Base-by-base conservation (phyloP, 352 stramenopile species). In the Globisporangium nodosum region DNA sequence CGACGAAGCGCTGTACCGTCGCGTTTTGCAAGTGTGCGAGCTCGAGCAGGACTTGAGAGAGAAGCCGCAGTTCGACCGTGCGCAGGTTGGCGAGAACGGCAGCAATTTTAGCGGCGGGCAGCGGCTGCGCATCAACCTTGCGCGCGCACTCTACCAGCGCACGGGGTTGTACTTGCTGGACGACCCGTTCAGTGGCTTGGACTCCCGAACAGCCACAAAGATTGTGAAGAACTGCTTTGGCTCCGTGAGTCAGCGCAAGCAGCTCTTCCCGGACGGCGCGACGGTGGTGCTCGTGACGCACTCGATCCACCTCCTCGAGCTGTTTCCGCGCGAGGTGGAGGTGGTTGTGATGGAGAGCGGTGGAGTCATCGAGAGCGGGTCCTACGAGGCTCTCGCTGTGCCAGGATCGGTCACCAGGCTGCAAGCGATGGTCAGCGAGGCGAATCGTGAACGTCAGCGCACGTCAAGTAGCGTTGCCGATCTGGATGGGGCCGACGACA, bases 51-150 rank as follows among this genome's bases (percentile, higher is more conserved):
- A 97, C 65, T 69, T 96, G 15, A 46, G 48, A 2, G 37, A 63
- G 54, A 74, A 74, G 30, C 62, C 69, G 16, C 56, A 60, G 3
- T 76, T 72, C n/a, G 83, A 90, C 35, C 61, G 72, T 5, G 65
- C 78, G 9, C 46, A 64, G 5, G 71, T 94, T 30, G 76, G 76
- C 35, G 87, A 96, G 51, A 80, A 84, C 43, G 90, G 88, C 18
- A 79, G 57, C 52, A 95, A 93, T 47, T 88, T 97, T 31, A 96
- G 85, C 56, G 89, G 89, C 8, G 90, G 90, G 0, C 90, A 97
- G 58, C 75, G 74, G 7, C 62, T 88, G 21, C 70, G 89, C 56
- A 80, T 97, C 50, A 90, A 80, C n/a, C 72, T 97, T 2, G 90
- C 89, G 9, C 84, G 89, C 7, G 85, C 83, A 24, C 59, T 96